phyloP scores from a whole-genome alignment of 1,284 basidiomycete genomes.

The Schizophyllum commune region DNA sequence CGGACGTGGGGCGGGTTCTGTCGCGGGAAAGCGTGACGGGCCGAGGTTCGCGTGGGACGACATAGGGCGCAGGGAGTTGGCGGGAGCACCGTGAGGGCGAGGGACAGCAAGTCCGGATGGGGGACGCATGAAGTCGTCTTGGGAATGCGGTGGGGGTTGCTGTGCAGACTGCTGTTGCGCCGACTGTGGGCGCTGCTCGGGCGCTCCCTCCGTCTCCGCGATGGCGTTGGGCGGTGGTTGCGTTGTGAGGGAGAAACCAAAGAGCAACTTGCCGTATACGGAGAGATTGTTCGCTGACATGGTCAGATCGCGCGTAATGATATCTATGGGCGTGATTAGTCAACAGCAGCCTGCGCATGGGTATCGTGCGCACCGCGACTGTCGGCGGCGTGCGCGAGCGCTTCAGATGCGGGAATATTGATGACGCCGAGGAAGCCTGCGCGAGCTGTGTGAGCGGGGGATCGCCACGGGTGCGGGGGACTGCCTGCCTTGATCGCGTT shows the following conservation, averaged over 20 bases:
- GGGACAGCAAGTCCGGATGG: background rate
- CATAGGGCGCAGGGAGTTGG: constrained; percentile 1
- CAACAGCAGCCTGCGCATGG: constrained; percentile 4
- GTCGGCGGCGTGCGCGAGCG: constrained; percentile 73
- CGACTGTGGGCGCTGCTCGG: constrained; percentile 3
- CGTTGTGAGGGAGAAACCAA: constrained; percentile 57
- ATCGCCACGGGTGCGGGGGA: constrained; percentile 1
- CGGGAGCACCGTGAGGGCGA: background rate
- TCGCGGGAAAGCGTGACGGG: constrained; percentile 7
- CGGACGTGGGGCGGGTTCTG: constrained; percentile 2
- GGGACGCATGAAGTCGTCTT: constrained; percentile 1
- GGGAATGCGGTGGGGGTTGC: background rate
- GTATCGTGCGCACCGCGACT: constrained; percentile 52
- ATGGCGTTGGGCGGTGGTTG: constrained; percentile 20
- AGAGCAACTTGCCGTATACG: constrained; percentile 80
- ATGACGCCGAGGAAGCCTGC: constrained; percentile 74
- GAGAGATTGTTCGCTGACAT: constrained; percentile 83
- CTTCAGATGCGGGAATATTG: constrained; percentile 79
- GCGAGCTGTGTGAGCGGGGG: constrained; percentile 5
- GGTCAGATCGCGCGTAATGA: constrained; percentile 75
- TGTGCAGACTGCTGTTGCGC: constrained; percentile 5
- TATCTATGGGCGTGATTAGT: constrained; percentile 37
- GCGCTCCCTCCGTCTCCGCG: background rate
- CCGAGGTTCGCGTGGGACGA: background rate
- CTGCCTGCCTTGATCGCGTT: constrained; percentile 84